A percentile compares a stretch with the other conserved stretches of the same genome.
Evolutionary conservation across 106 monocot genomes (phyloP).

Genomic region (Acorus gramineus): DNA sequence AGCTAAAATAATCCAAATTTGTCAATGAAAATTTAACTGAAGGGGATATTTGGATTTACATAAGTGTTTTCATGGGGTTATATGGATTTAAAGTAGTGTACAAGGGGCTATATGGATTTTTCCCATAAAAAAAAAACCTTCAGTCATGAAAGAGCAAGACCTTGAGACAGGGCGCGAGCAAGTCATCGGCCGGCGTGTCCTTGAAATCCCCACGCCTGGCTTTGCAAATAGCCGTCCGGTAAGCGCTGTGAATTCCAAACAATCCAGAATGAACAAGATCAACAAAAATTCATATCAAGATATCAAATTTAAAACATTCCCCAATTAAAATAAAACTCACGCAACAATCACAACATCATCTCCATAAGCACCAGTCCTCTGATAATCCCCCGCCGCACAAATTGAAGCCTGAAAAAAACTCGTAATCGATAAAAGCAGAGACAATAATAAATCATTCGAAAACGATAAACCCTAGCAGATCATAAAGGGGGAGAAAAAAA

Average conservation of each 20-base stretch:
- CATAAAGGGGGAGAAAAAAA: too few relatives aligned
- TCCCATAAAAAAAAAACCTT: too few relatives aligned
- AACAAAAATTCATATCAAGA: background rate
- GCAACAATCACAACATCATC: conserved; percentile 59
- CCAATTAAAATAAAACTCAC: conserved; percentile 14
- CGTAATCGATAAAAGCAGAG: too few relatives aligned
- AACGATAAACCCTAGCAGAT: too few relatives aligned
- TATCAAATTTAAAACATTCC: too few relatives aligned
- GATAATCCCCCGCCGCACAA: background rate
- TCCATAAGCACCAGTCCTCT: conserved; percentile 16
- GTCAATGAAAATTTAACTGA: too few relatives aligned
- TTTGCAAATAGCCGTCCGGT: conserved; percentile 79
- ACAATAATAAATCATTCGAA: too few relatives aligned
- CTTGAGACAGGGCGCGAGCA: conserved; percentile 73
- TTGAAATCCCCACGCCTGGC: conserved; percentile 72
- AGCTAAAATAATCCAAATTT: too few relatives aligned
- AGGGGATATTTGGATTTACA: too few relatives aligned
- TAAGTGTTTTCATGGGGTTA: too few relatives aligned
- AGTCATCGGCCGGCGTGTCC: conserved; percentile 71
- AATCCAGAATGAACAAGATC: background rate
- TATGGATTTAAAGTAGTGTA: too few relatives aligned
- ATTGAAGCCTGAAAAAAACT: background rate
- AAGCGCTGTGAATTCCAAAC: conserved; percentile 34
- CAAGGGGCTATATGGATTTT: too few relatives aligned
- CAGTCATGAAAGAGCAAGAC: conserved; percentile 14